Base-by-base conservation (phyloP, 768 basidiomycete species). In the Naganishia antarctica region DNA sequence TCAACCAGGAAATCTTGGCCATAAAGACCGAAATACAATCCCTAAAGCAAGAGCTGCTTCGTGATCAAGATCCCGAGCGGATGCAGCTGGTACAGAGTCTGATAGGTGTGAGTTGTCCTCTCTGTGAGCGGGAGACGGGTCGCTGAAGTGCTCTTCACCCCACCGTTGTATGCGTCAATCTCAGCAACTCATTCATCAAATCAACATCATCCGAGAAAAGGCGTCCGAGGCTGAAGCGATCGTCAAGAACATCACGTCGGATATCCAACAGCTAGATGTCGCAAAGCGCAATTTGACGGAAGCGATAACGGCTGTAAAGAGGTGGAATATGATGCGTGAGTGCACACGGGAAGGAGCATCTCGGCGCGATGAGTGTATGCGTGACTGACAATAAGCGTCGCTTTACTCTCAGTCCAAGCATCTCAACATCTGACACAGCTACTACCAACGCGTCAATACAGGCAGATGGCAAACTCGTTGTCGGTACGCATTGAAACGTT, bases 191-290 rank as follows among this genome's bases (percentile, higher is more conserved):
- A 66, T 62, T 16, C 32, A 48, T 41, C 94, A 98, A 80, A 94
- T 97, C 85, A 92, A 88, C 40, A 87, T 88, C 62, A 96, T 98
- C 69, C 84, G 91, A 46, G 92, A 97, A 78, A 97, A 97, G 74
- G 92, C 94, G 0, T 89, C 91, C 0, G 96, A 99, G 74, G 92
- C 91, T 2, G 96, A 98, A 71, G 91, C 91, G 1, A 90, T 98
- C 50, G 96, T 98, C 26, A 83, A 88, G 60, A 86, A 90, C 70
- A 96, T 98, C 69, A 99, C 96, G 1, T 88, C 89, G 69, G 96
- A 99, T 77, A 98, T 99, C 50, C 93, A 97, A 75, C 84, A 88
- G 4, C 82, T 99, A 32, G 96, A 98, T 76, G 80, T 89, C 37
- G 92, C 91, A 18, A 97, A 98, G 83, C 87, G 86, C 79, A 96